phyloP scores from a whole-genome alignment of 1,139 yeast species.

The Zygoascus sp. region DNA sequence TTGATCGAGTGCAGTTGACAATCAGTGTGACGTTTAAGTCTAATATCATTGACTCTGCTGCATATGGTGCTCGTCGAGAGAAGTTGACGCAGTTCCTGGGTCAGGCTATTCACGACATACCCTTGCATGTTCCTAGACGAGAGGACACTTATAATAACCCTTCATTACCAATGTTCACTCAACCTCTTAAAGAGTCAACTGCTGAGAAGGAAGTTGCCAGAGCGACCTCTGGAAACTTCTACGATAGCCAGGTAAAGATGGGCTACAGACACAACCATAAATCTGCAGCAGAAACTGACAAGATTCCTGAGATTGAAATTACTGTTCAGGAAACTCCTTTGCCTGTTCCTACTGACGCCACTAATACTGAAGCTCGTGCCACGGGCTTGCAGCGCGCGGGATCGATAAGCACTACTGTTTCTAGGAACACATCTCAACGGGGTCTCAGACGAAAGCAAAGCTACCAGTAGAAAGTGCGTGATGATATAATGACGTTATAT shows the following conservation, averaged over 20 bases:
- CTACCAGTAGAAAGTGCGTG: background rate
- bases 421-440: too few species aligned
- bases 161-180: slow-evolving; percentile 30
- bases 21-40: slow-evolving; percentile 32
- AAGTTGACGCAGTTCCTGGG: slow-evolving; percentile 32
- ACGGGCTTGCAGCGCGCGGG: background rate
- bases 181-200: slow-evolving; percentile 6
- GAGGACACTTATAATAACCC: slow-evolving; percentile 35
- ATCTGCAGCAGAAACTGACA: background rate
- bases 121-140: slow-evolving; percentile 36
- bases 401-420: background rate
- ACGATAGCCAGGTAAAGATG: background rate
- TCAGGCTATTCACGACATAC: slow-evolving; percentile 33
- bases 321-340: background rate
- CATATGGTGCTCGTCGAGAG: slow-evolving; percentile 33
- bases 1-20: slow-evolving; percentile 34
- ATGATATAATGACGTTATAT: slow-evolving; percentile 1
- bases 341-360: background rate
- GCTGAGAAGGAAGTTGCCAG: background rate
- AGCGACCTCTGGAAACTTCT: background rate
- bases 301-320: background rate
- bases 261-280: slow-evolving; percentile 4
- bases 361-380: background rate
- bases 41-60: slow-evolving; percentile 33
- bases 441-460: background rate